phyloP scores from a whole-genome alignment of 306 rosid genomes.

The Vigna hirtella region DNA sequence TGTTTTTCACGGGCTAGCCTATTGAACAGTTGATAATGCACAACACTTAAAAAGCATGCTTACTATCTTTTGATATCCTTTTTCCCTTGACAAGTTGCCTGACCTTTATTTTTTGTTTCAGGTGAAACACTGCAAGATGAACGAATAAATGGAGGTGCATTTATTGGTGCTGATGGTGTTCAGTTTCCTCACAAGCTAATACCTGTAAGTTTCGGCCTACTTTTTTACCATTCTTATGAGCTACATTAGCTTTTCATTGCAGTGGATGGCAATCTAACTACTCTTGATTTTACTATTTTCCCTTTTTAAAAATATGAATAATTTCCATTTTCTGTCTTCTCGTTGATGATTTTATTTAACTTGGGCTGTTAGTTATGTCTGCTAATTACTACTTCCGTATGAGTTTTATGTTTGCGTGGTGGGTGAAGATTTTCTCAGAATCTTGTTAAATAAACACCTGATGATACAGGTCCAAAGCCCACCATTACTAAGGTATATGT shows the following conservation, averaged over 20 bases:
- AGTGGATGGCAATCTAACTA: neutral
- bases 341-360: constrained; percentile 20
- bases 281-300: constrained; percentile 17
- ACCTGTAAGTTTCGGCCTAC: constrained; percentile 65
- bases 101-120: constrained; percentile 42
- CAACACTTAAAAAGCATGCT: constrained; percentile 27
- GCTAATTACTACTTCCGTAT: neutral
- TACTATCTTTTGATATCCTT: constrained; percentile 34
- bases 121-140: constrained; percentile 97
- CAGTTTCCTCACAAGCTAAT: constrained; percentile 93
- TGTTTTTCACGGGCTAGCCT: constrained; percentile 36
- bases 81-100: constrained; percentile 35
- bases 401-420: constrained; percentile 24
- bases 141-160: constrained; percentile 89
- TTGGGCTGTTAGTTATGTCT: neutral
- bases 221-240: constrained; percentile 21
- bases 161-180: constrained; percentile 80
- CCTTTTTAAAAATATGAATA: neutral
- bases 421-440: constrained; percentile 19
- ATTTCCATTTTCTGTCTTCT: constrained; percentile 28
- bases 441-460: constrained; percentile 30
- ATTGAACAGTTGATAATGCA: constrained; percentile 30
- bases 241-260: constrained; percentile 16
- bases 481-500: neutral
- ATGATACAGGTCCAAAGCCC: neutral